Conservation (phyloP, 371 early-diverging fungal species). For the Conidiobolus incongruus region DNA sequence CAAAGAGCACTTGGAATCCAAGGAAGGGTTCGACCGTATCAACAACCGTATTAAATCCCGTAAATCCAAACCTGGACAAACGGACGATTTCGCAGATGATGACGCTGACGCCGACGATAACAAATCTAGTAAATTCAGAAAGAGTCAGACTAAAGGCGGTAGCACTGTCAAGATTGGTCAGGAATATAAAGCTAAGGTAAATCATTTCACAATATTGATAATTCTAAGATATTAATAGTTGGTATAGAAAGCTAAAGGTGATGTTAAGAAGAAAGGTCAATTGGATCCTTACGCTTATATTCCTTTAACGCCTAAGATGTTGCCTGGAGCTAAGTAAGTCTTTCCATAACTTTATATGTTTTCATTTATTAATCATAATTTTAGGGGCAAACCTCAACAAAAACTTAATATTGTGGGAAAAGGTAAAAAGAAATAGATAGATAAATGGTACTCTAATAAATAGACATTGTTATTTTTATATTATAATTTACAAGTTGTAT, state of each 20-base stretch:
- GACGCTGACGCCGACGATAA: slow-evolving; percentile 19
- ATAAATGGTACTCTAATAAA: too few species aligned
- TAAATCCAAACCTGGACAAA: slow-evolving; percentile 22
- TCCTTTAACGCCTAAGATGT: slow-evolving; percentile 28
- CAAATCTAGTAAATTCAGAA: slow-evolving; percentile 8
- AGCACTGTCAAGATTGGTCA: slow-evolving; percentile 16
- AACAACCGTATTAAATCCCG: slow-evolving; percentile 74
- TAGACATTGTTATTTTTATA: too few species aligned
- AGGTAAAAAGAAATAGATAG: too few species aligned
- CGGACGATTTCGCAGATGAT: slow-evolving; percentile 25
- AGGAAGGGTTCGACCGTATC: slow-evolving; percentile 67
- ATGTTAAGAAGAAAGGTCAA: slow-evolving; percentile 67
- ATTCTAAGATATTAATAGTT: not conserved
- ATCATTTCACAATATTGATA: not conserved
- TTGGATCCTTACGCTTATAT: slow-evolving; percentile 92
- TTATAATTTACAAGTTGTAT: too few species aligned
- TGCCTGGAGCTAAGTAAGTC: slow-evolving; percentile 2
- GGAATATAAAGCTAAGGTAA: slow-evolving; percentile 25
- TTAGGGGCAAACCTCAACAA: too few species aligned
- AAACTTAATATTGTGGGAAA: too few species aligned
- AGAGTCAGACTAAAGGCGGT: slow-evolving; percentile 6
- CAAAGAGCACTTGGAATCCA: slow-evolving; percentile 46
- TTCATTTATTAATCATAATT: too few species aligned
- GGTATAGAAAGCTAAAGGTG: slow-evolving; percentile 58
- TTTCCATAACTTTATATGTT: too few species aligned